phyloP scores from a whole-genome alignment of 202 grass and related monocot species.

The Carex arenaria region DNA sequence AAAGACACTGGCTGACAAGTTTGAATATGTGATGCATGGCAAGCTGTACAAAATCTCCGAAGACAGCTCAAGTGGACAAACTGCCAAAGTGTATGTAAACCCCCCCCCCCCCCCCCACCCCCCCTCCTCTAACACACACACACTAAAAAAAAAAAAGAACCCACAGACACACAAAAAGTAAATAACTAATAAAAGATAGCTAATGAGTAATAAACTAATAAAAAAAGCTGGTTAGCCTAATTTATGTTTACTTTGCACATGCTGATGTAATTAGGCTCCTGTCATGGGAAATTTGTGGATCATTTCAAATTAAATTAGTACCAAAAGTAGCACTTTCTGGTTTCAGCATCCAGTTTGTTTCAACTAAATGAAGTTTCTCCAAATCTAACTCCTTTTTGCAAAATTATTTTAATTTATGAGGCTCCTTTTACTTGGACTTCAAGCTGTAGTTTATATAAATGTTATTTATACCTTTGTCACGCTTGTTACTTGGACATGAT shows the following conservation, averaged over 20 bases:
- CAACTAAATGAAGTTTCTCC: background rate
- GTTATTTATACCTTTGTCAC: background rate
- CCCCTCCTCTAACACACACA: background rate
- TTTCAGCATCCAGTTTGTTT: conserved; percentile 29
- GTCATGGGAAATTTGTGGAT: conserved; percentile 33
- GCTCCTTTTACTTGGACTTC: background rate
- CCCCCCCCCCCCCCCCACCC: background rate
- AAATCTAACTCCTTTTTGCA: background rate
- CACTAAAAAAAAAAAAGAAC: background rate
- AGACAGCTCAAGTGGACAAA: conserved; percentile 34
- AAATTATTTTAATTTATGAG: background rate
- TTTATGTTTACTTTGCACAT: background rate
- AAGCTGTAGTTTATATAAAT: background rate
- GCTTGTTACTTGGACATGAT: background rate
- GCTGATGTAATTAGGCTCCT: conserved; percentile 25
- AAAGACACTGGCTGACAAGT: conserved; percentile 79
- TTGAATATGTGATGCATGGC: conserved; percentile 83
- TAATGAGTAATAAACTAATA: background rate
- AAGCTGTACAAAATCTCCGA: conserved; percentile 89
- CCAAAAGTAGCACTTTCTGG: conserved; percentile 24
- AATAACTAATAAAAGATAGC: background rate
- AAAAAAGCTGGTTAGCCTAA: background rate
- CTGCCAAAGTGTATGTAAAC: conserved; percentile 48
- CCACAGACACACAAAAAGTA: background rate
- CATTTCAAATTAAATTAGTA: conserved; percentile 37